Percentiles rank a stretch among this genome's conserved stretches.
phyloP scores from a whole-genome alignment of 2,329 filamentous ascomycete species.

The Scopulariopsis brevicaulis region DNA sequence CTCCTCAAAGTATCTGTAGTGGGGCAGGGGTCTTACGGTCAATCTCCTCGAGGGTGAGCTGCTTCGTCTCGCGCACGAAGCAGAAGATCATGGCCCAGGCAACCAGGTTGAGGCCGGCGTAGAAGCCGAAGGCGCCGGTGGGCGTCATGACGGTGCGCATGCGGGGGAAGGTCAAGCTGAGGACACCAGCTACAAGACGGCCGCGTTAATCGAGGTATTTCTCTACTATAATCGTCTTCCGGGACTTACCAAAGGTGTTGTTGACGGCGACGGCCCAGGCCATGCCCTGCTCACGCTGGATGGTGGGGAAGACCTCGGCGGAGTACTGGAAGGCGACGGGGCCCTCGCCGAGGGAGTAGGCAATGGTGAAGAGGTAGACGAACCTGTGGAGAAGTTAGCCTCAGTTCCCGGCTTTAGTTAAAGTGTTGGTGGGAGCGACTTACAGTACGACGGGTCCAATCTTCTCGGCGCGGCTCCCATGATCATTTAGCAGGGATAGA shows the following conservation, averaged over 20 bases:
- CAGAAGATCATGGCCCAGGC: conserved; percentile 35
- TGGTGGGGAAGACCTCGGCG: conserved; percentile 24
- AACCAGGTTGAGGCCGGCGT: conserved; percentile 32
- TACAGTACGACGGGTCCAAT: conserved; percentile 18
- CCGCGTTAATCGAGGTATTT: conserved; percentile 9
- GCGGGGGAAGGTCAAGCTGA: conserved; percentile 19
- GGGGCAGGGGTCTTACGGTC: not conserved
- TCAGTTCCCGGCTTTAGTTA: not conserved
- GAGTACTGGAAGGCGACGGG: conserved; percentile 25
- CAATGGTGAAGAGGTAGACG: conserved; percentile 23
- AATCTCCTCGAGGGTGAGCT: conserved; percentile 33
- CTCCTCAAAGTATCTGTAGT: not conserved
- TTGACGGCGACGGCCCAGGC: conserved; percentile 24
- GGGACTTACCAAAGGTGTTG: conserved; percentile 15
- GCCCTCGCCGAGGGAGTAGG: conserved; percentile 22
- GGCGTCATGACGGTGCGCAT: conserved; percentile 18
- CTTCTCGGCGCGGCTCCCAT: conserved; percentile 9
- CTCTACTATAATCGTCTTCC: conserved; percentile 6
- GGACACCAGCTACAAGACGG: conserved; percentile 11
- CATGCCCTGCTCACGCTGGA: conserved; percentile 25
- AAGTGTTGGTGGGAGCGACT: conserved; percentile 1
- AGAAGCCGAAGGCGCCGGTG: conserved; percentile 26
- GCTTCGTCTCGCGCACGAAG: conserved; percentile 38
- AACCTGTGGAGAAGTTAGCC: conserved; percentile 11
- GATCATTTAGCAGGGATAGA: conserved; percentile 16